phyloP scores from a whole-genome alignment of 1,284 basidiomycete genomes.

The Sporisorium iseilematis-ciliati region DNA sequence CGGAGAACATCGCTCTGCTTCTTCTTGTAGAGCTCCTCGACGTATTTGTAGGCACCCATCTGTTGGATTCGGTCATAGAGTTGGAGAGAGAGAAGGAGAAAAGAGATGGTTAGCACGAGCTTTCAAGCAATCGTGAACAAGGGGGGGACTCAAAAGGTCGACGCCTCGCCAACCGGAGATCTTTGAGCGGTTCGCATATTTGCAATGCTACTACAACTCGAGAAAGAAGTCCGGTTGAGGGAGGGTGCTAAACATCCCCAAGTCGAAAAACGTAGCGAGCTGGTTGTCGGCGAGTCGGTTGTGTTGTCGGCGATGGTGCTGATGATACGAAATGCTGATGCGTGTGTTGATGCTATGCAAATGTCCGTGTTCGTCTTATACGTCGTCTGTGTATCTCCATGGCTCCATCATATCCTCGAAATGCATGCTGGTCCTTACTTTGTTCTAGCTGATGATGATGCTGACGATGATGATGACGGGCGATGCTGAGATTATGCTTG shows the following conservation, averaged over 20 bases:
- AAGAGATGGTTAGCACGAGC: conserved; percentile 46
- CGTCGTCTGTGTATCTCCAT: neutral
- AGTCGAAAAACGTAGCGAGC: conserved; percentile 21
- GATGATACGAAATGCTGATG: conserved; percentile 8
- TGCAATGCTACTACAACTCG: conserved; percentile 47
- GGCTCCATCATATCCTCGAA: neutral
- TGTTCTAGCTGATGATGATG: neutral
- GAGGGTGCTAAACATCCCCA: conserved; percentile 50
- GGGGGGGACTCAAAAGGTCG: conserved; percentile 46
- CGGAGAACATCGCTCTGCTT: conserved; percentile 97
- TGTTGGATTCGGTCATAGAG: conserved; percentile 18
- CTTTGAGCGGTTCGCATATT: conserved; percentile 37
- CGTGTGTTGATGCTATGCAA: neutral
- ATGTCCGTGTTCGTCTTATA: neutral
- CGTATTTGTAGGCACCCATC: conserved; percentile 88
- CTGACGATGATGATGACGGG: conserved; percentile 1
- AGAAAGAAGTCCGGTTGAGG: neutral
- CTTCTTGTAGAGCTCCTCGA: conserved; percentile 81
- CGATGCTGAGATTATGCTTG: neutral
- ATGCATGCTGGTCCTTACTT: conserved; percentile 1
- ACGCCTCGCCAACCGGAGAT: conserved; percentile 32
- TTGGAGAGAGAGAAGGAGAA: conserved; percentile 10
- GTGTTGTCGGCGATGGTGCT: neutral
- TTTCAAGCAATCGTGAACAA: conserved; percentile 55
- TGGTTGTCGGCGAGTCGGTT: neutral